phyloP scores from a whole-genome alignment of 441 rosid genomes.

The Gossypium davidsonii region DNA sequence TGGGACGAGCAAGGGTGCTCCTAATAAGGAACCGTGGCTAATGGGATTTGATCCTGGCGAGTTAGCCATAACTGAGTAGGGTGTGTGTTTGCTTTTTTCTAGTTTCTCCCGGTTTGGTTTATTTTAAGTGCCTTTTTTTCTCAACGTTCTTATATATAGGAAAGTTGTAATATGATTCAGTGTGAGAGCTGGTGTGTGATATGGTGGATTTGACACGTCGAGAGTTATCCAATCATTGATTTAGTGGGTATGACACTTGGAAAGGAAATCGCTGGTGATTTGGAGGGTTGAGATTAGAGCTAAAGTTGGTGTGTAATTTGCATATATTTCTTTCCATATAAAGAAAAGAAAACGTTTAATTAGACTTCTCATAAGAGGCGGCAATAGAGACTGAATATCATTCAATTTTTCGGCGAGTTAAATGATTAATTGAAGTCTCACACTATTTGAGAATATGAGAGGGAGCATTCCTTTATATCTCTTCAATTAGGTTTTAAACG shows the following conservation, averaged over 20 bases:
- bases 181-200: neutral
- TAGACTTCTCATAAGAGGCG: neutral
- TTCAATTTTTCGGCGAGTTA: neutral
- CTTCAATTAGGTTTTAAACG: neutral
- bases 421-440: neutral
- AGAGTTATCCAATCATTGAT: neutral
- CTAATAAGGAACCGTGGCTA: constrained; percentile 13
- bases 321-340: neutral
- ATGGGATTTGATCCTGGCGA: constrained; percentile 11
- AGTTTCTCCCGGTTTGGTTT: neutral
- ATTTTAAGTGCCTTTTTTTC: neutral
- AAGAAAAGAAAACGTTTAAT: neutral
- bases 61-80: neutral
- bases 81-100: neutral
- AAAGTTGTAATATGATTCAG: neutral
- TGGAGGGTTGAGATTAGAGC: neutral
- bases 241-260: neutral
- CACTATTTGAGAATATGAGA: too few species aligned
- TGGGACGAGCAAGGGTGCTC: constrained; percentile 22
- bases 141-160: neutral
- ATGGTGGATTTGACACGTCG: neutral
- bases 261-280: neutral
- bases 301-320: neutral
- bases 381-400: neutral
- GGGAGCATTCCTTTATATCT: neutral